phyloP scores from a whole-genome alignment of 768 basidiomycete genomes.

The Melanogaster broomeanus region DNA sequence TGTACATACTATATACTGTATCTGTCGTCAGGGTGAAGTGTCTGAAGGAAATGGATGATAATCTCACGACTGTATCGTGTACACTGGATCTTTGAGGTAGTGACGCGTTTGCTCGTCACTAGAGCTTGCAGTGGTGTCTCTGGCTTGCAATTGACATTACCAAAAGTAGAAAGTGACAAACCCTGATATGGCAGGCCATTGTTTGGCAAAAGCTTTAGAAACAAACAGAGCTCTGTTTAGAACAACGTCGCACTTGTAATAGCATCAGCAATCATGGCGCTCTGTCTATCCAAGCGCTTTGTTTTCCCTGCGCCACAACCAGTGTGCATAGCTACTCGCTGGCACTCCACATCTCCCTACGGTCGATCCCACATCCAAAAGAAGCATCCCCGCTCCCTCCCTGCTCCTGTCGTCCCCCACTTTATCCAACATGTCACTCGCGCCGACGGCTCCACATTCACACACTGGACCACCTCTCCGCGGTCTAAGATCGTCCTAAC shows the following conservation, averaged over 20 bases:
- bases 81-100: too few relatives aligned
- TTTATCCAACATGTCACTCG: constrained; percentile 85
- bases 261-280: constrained; percentile 8
- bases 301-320: constrained; percentile 3
- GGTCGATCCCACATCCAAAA: constrained; percentile 85
- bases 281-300: constrained; percentile 13
- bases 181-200: neutral
- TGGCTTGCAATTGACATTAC: too few relatives aligned
- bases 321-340: constrained; percentile 31
- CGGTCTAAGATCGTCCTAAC: constrained; percentile 74
- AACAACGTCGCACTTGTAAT: neutral
- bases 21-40: too few relatives aligned
- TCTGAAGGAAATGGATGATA: too few relatives aligned
- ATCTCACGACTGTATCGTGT: too few relatives aligned
- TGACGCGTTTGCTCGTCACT: too few relatives aligned
- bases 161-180: neutral
- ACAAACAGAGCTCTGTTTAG: constrained; percentile 12
- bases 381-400: constrained; percentile 64
- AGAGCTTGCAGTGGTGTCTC: too few relatives aligned
- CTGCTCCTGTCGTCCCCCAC: constrained; percentile 82
- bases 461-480: constrained; percentile 88
- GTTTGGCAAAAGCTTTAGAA: constrained; percentile 24
- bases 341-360: constrained; percentile 74
- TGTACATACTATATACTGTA: too few relatives aligned
- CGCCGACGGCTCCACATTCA: constrained; percentile 87